phyloP scores from a whole-genome alignment of 192 early-diverging fungal genomes.

The Phycomyces blakesleeanus region DNA sequence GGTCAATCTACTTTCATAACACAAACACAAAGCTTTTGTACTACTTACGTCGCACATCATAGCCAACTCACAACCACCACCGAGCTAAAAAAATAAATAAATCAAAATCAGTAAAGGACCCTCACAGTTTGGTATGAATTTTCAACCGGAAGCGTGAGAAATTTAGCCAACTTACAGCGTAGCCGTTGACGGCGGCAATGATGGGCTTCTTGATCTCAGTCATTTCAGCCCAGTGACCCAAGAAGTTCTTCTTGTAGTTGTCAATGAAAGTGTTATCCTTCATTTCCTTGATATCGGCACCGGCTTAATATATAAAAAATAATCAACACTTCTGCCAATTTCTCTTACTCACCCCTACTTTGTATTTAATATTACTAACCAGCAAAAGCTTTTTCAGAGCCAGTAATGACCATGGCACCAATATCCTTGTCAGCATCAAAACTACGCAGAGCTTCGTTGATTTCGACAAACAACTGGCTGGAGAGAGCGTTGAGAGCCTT shows the following conservation, averaged over 20 bases:
- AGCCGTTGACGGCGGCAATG: constrained; percentile 97
- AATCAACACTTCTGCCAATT: not conserved
- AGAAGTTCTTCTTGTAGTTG: constrained; percentile 88
- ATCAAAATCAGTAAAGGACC: not conserved
- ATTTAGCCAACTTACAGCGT: constrained; percentile 62
- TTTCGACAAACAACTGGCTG: constrained; percentile 86
- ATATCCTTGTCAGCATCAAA: constrained; percentile 75
- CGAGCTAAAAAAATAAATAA: constrained; percentile 57
- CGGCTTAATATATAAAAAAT: constrained; percentile 45
- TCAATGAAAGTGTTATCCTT: constrained; percentile 78
- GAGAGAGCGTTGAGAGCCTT: constrained; percentile 97
- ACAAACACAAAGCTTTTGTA: not conserved
- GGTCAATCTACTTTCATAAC: not conserved
- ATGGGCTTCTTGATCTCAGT: constrained; percentile 90
- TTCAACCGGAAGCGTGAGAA: constrained; percentile 3
- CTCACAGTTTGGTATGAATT: not conserved
- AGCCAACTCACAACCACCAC: constrained; percentile 98
- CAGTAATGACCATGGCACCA: constrained; percentile 93
- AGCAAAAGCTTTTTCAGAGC: constrained; percentile 94
- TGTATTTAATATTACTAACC: constrained; percentile 49
- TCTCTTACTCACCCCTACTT: not conserved
- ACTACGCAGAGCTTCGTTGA: constrained; percentile 80
- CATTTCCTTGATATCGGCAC: constrained; percentile 99
- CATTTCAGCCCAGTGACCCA: constrained; percentile 93
- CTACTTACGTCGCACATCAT: constrained; percentile 87